phyloP scores from a whole-genome alignment of 345 rosid species.

The Moringa oleifera region DNA sequence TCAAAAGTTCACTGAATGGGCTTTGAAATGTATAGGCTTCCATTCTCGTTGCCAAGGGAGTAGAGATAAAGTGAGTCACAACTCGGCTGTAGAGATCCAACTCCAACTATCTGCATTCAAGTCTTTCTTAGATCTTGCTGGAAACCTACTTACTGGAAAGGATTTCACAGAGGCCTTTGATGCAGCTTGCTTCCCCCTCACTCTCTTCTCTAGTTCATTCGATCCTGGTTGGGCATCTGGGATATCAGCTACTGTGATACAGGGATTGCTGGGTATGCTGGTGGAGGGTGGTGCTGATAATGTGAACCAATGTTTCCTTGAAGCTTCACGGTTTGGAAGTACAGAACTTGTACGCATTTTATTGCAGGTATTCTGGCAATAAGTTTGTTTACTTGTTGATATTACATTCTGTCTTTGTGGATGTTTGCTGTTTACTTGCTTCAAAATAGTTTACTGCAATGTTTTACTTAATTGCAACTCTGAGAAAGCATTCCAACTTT shows the following conservation, averaged over 20 bases:
- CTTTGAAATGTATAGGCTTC: constrained; percentile 83
- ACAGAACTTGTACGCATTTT: constrained; percentile 95
- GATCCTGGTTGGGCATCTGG: constrained; percentile 98
- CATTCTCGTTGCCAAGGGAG: constrained; percentile 81
- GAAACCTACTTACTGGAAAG: constrained; percentile 86
- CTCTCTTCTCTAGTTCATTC: constrained; percentile 85
- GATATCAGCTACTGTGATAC: constrained; percentile 76
- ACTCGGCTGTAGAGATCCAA: constrained; percentile 80
- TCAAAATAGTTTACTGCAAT: not conserved
- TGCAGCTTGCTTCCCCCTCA: constrained; percentile 96
- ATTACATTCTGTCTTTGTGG: constrained; percentile 1
- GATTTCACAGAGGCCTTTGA: constrained; percentile 99
- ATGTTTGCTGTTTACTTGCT: not conserved
- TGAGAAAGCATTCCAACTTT: not conserved
- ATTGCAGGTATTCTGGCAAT: constrained; percentile 53
- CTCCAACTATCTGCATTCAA: constrained; percentile 93
- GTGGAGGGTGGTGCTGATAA: constrained; percentile 98
- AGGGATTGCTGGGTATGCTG: constrained; percentile 81
- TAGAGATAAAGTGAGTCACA: constrained; percentile 52
- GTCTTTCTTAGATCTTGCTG: constrained; percentile 79
- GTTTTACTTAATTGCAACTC: not conserved
- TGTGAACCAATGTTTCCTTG: constrained; percentile 93
- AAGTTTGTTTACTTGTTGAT: not conserved
- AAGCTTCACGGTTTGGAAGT: constrained; percentile 98
- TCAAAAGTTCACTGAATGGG: constrained; percentile 98